Evolutionary conservation across 257 asterid species (phyloP), one percentile per base, ranked within the genome.

Genomic region (Ajuga chamaepitys): DNA sequence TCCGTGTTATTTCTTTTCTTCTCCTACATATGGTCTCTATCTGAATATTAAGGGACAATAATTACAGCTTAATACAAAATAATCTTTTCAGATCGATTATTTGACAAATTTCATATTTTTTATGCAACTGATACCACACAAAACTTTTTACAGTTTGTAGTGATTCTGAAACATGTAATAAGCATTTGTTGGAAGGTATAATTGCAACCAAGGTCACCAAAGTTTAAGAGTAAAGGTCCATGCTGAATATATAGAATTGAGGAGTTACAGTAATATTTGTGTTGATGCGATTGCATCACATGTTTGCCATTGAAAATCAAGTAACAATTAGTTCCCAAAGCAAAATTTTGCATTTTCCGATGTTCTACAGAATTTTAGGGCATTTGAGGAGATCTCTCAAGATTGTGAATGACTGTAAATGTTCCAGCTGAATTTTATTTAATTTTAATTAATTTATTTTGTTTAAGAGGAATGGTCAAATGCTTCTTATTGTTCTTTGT

Each of bases 1-100:
- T 50, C 34, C 45, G 11, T 71, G 47, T 52, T 34, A 48, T 38
- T 62, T 58, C 37, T 63, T 51, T 28, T 20, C 68, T 0, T 74
- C 50, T 42, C 26, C 13, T 64, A 53, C 10, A 5, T 14, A 18
- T 42, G 7, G 56, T 57, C 48, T 59, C 59, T 41, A 47, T 16
- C 9, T 6, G 28, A 67, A 16, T 56, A 40, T 26, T 42, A 21
- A 45, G 54, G 51, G 35, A 65, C 48, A 42, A 45, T 59, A 32
- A 21, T 12, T 68, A 35, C 52, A 6, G 28, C 64, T 73, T 25
- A 37, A 50, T 58, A 51, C 16, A 54, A 48, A 56, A 3, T 21
- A 46, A 47, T 57, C 18, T 44, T 26, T 58, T 21, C 55, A 10
- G 25, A 42, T 59, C 21, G 71, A 37, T 40, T 76, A 45, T 26